Evolutionary conservation across 2,329 filamentous ascomycete genomes (phyloP).

Genomic region (Penicillium sp.): DNA sequence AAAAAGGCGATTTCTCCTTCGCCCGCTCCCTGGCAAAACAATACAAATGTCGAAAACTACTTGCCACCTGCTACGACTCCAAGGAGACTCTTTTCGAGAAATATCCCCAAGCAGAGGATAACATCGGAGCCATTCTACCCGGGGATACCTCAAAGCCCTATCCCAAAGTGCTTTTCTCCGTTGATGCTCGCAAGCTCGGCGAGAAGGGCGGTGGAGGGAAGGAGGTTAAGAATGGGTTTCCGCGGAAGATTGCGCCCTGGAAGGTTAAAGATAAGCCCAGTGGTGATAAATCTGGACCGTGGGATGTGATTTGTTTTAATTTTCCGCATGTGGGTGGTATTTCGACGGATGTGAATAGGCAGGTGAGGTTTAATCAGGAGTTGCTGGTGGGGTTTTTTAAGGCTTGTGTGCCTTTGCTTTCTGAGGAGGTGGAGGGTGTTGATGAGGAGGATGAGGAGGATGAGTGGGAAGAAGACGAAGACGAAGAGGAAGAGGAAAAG

Average conservation of each 20-base stretch:
- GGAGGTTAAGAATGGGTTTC: constrained; percentile 40
- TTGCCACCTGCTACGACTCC: constrained; percentile 45
- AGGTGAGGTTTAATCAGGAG: constrained; percentile 83
- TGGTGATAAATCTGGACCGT: constrained; percentile 38
- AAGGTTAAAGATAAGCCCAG: constrained; percentile 1
- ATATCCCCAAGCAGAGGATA: constrained; percentile 64
- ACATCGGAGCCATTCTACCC: constrained; percentile 47
- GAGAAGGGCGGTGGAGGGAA: constrained; percentile 37
- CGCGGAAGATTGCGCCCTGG: constrained; percentile 31
- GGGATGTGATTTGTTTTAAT: constrained; percentile 85
- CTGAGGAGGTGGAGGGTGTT: constrained; percentile 22
- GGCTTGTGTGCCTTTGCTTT: constrained; percentile 39
- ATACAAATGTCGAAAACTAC: constrained; percentile 38
- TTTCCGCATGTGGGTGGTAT: constrained; percentile 95
- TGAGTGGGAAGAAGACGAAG: constrained; percentile 19
- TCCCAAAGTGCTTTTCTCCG: constrained; percentile 38
- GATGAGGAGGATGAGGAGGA: constrained; percentile 25
- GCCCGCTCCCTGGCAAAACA: constrained; percentile 40
- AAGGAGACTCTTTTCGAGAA: constrained; percentile 56
- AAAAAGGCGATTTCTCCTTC: constrained; percentile 46
- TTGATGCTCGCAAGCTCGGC: constrained; percentile 43
- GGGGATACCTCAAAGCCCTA: constrained; percentile 8
- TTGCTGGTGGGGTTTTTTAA: constrained; percentile 48
- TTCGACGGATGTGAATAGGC: constrained; percentile 86
- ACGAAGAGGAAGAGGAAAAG: constrained; percentile 17